These are phyloP conservation scores for Xylariomycetidae sp. DNA, from an alignment of 2,329 filamentous ascomycete species.

Conservation along the genomic window DNA sequence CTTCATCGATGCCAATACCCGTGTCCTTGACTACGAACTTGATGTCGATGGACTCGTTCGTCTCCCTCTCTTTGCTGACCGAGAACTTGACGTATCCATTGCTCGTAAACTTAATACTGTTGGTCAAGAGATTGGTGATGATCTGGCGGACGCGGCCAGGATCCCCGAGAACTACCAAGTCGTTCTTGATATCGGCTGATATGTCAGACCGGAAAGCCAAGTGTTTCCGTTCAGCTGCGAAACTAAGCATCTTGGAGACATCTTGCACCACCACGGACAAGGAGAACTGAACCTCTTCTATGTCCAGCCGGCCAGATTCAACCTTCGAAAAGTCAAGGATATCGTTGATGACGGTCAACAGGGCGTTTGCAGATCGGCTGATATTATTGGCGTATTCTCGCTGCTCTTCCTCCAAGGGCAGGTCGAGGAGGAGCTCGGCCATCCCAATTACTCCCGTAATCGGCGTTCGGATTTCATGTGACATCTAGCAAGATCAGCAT, in stretches of 20 bases:
- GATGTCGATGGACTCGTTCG: conserved; percentile 59
- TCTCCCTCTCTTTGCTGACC: conserved; percentile 60
- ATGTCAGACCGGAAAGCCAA: conserved; percentile 67
- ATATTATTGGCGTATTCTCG: conserved; percentile 74
- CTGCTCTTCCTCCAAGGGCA: conserved; percentile 64
- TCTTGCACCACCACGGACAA: conserved; percentile 70
- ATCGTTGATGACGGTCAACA: conserved; percentile 86
- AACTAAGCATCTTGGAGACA: conserved; percentile 82
- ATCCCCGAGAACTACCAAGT: conserved; percentile 80
- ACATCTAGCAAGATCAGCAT: conserved; percentile 48
- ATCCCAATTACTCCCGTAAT: conserved; percentile 79
- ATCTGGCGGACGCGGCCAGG: conserved; percentile 81
- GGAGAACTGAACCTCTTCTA: conserved; percentile 78
- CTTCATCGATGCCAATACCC: conserved; percentile 76
- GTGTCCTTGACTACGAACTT: conserved; percentile 72
- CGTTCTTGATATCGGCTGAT: conserved; percentile 55
- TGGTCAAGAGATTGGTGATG: conserved; percentile 72
- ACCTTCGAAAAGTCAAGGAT: conserved; percentile 88
- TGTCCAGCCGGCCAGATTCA: conserved; percentile 70
- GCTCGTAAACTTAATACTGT: conserved; percentile 71
- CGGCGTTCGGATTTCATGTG: conserved; percentile 73
- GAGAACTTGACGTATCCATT: conserved; percentile 64
- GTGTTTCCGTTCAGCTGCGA: conserved; percentile 76
- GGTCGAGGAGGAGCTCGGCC: conserved; percentile 69
- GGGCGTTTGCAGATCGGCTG: conserved; percentile 71